Base-by-base conservation (phyloP, 176 grass and related monocot species). In the Oryza longistaminata region DNA sequence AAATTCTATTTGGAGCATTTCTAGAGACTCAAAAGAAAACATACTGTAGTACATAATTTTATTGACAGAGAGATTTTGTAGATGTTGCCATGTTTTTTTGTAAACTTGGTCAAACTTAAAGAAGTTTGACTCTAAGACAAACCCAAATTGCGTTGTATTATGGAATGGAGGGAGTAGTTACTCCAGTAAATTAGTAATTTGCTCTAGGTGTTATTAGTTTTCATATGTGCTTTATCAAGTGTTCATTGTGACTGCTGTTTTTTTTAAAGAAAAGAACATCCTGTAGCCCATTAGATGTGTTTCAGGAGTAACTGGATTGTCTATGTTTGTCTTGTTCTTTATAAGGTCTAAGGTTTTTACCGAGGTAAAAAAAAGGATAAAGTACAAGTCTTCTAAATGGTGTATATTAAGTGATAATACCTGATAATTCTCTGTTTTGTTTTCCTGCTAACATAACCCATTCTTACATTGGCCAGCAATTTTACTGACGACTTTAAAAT, bases 381-480 rank as follows among this genome's bases (percentile, higher is more conserved):
- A 31, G 29, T 31, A 71, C 24, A 42, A 73, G 11, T 27, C 0
- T 31, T 31, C 29, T 31, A 31, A 31, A 31, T 31, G 2, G 29
- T 31, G 29, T 31, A 31, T 31, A 31, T 31, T 31, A 31, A 31
- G 2, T 71, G 39, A n/a, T 50, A 89, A 66, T 82, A 85, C 9
- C 43, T 77, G 77, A 7, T 45, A 70, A 70, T 62, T 7, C 58
- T 73, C 17, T 1, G 19, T 78, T 77, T 60, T 58, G 50, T 67
- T 44, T 34, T 53, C 9, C 46, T 21, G n/a, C 3, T 74, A 70
- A 49, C 2, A 87, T 85, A 65, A 82, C 29, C 21, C 48, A 39
- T 69, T 40, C 5, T 79, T 80, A 53, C 49, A 76, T 27, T 72
- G 78, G n/a, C 42, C 53, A 78, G 45, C 73, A 73, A 86, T 21